These are phyloP conservation scores for Tilletia caries DNA, from an alignment of 1,284 basidiomycete genomes.

Conservation along the genomic window DNA sequence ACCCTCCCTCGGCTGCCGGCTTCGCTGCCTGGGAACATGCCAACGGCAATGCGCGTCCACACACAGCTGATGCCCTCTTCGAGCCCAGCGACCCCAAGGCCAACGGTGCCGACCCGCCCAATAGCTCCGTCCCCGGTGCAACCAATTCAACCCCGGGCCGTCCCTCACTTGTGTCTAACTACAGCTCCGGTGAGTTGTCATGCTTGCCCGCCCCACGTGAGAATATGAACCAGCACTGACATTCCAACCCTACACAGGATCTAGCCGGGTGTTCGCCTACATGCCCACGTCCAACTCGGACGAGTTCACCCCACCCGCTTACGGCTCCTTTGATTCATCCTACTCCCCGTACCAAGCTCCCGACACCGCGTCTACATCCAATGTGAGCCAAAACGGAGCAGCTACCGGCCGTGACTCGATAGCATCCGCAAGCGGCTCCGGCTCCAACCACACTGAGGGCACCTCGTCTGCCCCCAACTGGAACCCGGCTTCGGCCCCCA, in stretches of 20 bases:
- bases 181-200: constrained; percentile 2
- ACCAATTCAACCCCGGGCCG: not conserved
- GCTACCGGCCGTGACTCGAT: constrained; percentile 11
- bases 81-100: constrained; percentile 11
- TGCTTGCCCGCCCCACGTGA: too few species aligned
- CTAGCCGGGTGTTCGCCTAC: constrained; percentile 1
- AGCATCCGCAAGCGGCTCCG: not conserved
- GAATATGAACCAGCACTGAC: too few species aligned
- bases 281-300: not conserved
- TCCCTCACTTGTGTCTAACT: not conserved
- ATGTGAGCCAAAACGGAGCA: constrained; percentile 1
- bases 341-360: constrained; percentile 8
- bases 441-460: constrained; percentile 5
- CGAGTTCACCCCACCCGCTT: constrained; percentile 1
- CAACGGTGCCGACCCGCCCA: not conserved
- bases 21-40: constrained; percentile 42
- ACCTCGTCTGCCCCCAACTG: not conserved
- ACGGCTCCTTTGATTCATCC: constrained; percentile 9
- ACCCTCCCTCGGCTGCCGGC: constrained; percentile 22
- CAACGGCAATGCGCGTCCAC: constrained; percentile 36
- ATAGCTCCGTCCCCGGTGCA: not conserved
- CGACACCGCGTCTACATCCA: not conserved
- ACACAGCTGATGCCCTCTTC: constrained; percentile 47
- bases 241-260: not conserved
- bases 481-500: constrained; percentile 26